Base-by-base conservation (phyloP, 208 protist genomes). In the Trypanosoma scelopori region DNA sequence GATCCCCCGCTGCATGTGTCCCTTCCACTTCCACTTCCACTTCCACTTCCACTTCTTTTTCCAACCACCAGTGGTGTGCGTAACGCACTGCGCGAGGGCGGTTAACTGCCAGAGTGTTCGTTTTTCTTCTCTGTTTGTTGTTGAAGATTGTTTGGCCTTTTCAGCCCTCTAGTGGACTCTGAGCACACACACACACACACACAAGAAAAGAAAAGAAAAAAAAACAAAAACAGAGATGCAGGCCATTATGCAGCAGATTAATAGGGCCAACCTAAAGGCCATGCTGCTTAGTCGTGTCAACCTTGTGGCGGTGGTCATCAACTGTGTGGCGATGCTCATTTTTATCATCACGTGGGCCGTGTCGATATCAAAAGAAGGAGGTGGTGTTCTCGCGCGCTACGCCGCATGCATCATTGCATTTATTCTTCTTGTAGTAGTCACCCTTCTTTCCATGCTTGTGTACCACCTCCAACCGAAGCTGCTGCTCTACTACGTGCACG, bases 201-300 rank as follows among this genome's bases (percentile, higher is more conserved):
- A n/a, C n/a, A n/a, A n/a, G n/a, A n/a, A n/a, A n/a, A n/a, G n/a
- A n/a, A n/a, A n/a, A n/a, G n/a, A n/a, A n/a, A n/a, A n/a, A n/a
- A n/a, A n/a, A n/a, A n/a, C n/a, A 37, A 37, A 37, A 9, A 9
- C 5, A 9, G 35, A 52, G 7, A 93, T 93, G 87, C 78, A 91
- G 64, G 70, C 82, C 16, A 72, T 91, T 11, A 55, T 87, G 20
- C 70, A 78, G 9, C 82, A 89, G 41, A 89, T 90, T 58, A 76
- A 88, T 47, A 64, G 70, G 37, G 81, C 83, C 64, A 92, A 90
- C 62, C 52, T 90, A 57, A 87, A 89, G 76, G 79, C 84, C n/a
- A 48, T 92, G 39, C 56, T 92, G 22, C 69, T 94, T 18, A 89
- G 74, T 37, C 64, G 82, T 47, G 78, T 87, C 65, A 92, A 86